Base-by-base conservation (phyloP, 2,329 filamentous ascomycete genomes). In the Penicillium concentricum region DNA sequence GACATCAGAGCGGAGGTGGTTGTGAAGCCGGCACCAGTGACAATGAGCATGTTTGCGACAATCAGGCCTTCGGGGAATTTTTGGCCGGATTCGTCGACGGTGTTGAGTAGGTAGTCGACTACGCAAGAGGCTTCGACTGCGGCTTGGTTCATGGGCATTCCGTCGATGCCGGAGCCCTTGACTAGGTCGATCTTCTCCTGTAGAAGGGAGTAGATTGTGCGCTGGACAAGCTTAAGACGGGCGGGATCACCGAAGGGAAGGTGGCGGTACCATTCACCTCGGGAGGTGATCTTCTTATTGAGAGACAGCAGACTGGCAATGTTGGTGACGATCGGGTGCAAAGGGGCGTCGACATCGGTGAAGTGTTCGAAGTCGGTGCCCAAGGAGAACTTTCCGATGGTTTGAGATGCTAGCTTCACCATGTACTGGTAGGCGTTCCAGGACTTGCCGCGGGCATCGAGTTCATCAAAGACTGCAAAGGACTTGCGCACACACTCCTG, bases 1-100 rank as follows among this genome's bases (percentile, higher is more conserved):
- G 81, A 83, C 3, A 85, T 71, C 3, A 85, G 75, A 0, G 81
- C 79, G 0, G 79, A 80, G 0, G 80, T 86, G 0, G 84, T 86
- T 2, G 79, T 83, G 74, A 86, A 86, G 16, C 84, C 84, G 1
- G 84, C 84, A 4, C 77, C 83, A 0, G 77, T 80, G n/a, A 78
- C 75, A 8, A 84, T 80, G 1, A 84, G 70, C 2, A 83, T 72
- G 45, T 64, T 66, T 5, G 69, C 67, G 4, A 66, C 43, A 49
- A 79, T 69, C 22, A 75, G 65, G 32, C 63, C 67, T 5, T 69
- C 64, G 0, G 82, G 80, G 5, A 85, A 71, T 56, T 81, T 79
- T 52, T 82, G 72, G 37, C 83, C 83, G 28, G 81, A 77, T 56
- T 67, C 75, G 59, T 85, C 83, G 13, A 56, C 47, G 0, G 56